Base-by-base conservation (phyloP, 208 protist species). In the Plasmodiophora brassicae region DNA sequence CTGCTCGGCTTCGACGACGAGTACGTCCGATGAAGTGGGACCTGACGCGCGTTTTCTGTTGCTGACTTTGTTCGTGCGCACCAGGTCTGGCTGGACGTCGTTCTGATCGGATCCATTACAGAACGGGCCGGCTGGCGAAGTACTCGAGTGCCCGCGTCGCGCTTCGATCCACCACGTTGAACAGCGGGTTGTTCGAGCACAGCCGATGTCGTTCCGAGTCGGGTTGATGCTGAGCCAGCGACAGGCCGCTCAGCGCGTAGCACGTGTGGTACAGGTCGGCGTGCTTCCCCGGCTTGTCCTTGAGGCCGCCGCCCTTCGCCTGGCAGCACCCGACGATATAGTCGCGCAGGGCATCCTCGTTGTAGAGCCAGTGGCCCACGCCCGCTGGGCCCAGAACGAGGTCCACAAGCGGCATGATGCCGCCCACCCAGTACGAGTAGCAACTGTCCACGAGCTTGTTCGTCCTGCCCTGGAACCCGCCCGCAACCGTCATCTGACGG, bases 401-500 rank as follows among this genome's bases (percentile, higher is more conserved):
- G 50, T 86, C 50, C 10, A 91, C 65, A 1, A 91, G 45, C 36
- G 89, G 50, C n/a, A 83, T 35, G 39, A 72, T 46, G 1, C 83
- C 88, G 14, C 90, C 90, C 60, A 90, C 83, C 90, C 90, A 92
- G 22, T 25, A 92, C 39, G 72, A 85, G 43, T 92, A 92, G 54
- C 90, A 92, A 0, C 8, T 46, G 45, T 92, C 90, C 71, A 92
- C 90, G 0, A 92, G 46, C 53, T 92, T 92, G 20, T 92, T 87
- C 5, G 89, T 92, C 0, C 90, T 32, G 20, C 90, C 90, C 20
- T 86, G 65, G 43, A 92, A 92, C 1, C 90, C 90, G 25, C 90
- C 90, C 5, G 41, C 53, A 44, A 85, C 85, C 5, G 44, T 71
- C 85, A 78, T 78, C 65, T 92, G 90, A 36, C 86, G 32, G 22